These are phyloP conservation scores for Chondrostereum purpureum DNA, from an alignment of 1,284 basidiomycete species.

Conservation along the genomic window DNA sequence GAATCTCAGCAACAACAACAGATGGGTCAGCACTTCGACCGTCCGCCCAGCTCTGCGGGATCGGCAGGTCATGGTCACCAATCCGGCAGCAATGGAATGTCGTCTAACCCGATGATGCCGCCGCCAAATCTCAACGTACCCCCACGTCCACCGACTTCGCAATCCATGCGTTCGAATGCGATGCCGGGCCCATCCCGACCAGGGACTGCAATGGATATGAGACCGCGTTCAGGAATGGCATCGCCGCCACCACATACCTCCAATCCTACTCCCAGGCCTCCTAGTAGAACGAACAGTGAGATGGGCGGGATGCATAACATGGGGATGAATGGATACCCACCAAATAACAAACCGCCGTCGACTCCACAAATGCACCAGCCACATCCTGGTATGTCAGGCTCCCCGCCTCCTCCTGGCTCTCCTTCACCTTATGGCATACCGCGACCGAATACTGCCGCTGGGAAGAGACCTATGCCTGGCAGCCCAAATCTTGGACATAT, in stretches of 20 bases:
- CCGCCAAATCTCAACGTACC: slow-evolving; percentile 2
- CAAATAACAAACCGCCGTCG: not conserved
- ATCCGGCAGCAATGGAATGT: not conserved
- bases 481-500: not conserved
- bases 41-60: not conserved
- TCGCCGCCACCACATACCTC: slow-evolving; percentile 4
- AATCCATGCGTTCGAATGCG: slow-evolving; percentile 2
- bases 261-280: slow-evolving; percentile 6
- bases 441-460: slow-evolving; percentile 1
- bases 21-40: not conserved
- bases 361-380: slow-evolving; percentile 4
- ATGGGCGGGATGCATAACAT: slow-evolving; percentile 1
- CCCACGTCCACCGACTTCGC: slow-evolving; percentile 1
- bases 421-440: not conserved
- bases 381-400: slow-evolving; percentile 1
- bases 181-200: slow-evolving; percentile 7
- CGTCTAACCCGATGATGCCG: not conserved
- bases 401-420: slow-evolving; percentile 1
- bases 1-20: slow-evolving; percentile 2
- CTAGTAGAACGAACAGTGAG: slow-evolving; percentile 9
- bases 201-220: slow-evolving; percentile 12
- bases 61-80: not conserved
- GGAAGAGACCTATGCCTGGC: not conserved
- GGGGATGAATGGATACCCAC: slow-evolving; percentile 6
- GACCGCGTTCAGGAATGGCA: slow-evolving; percentile 2